Conservation (phyloP, 2,329 filamentous ascomycete species). For the Dendryphion nanum region DNA sequence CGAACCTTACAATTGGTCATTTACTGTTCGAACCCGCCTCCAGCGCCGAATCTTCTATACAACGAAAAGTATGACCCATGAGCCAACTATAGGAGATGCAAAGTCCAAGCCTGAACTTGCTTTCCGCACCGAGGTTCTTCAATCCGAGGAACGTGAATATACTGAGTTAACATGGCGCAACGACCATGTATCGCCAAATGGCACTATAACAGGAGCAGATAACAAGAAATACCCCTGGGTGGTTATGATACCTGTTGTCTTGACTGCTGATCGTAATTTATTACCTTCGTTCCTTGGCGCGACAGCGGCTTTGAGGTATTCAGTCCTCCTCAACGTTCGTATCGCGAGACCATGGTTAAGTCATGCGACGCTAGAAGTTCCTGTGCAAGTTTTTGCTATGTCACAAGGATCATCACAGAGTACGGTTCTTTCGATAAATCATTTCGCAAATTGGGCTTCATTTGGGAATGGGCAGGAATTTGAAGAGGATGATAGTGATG, state of each 20-base stretch:
- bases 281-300: constrained; percentile 1
- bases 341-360: neutral
- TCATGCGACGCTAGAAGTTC: neutral
- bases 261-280: neutral
- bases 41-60: constrained; percentile 2
- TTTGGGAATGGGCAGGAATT: no score
- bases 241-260: neutral
- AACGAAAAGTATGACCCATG: neutral
- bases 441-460: no score
- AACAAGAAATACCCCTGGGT: neutral
- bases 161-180: constrained; percentile 1
- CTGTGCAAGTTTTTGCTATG: neutral
- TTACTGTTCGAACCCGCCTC: neutral
- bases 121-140: neutral
- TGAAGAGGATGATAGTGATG: no score
- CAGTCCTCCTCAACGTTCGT: neutral
- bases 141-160: constrained; percentile 1
- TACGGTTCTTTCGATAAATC: no score
- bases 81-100: neutral
- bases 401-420: neutral
- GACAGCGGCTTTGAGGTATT: neutral
- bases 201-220: neutral
- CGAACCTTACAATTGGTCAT: constrained; percentile 1
- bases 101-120: neutral
- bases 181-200: constrained; percentile 1